These are phyloP conservation scores for Chalciporus piperatus DNA, from an alignment of 768 basidiomycete species.

Conservation along the genomic window DNA sequence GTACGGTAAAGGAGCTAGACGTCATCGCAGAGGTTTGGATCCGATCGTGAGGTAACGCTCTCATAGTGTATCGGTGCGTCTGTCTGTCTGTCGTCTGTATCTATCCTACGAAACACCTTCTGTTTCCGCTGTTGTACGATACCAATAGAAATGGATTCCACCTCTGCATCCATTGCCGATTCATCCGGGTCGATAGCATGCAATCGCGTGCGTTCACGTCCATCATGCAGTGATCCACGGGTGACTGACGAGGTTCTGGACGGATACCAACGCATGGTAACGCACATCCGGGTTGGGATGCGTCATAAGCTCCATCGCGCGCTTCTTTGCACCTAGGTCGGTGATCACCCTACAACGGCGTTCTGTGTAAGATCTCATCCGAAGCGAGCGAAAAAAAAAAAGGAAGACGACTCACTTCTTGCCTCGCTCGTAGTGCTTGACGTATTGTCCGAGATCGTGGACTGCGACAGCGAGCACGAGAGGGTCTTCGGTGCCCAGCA, in stretches of 20 bases:
- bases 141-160: background rate
- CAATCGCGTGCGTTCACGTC: no score
- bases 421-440: conserved; percentile 86
- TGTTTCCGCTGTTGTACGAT: background rate
- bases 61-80: background rate
- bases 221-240: conserved; percentile 60
- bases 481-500: conserved; percentile 68
- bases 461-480: conserved; percentile 86
- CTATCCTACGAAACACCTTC: conserved; percentile 8
- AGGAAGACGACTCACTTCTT: conserved; percentile 65
- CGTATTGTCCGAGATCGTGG: conserved; percentile 92
- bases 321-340: conserved; percentile 81
- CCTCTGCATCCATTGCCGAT: background rate
- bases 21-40: conserved; percentile 74
- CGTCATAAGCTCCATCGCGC: conserved; percentile 91
- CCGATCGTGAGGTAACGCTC: conserved; percentile 24
- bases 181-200: no score
- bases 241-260: conserved; percentile 89
- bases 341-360: conserved; percentile 60
- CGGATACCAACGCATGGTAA: conserved; percentile 87
- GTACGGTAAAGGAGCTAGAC: conserved; percentile 67
- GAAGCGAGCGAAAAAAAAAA: background rate
- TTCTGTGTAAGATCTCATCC: background rate
- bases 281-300: conserved; percentile 86
- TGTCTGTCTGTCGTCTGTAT: background rate